A percentile compares a stretch with the other conserved stretches of the same genome.
phyloP scores from a whole-genome alignment of 176 grass and related monocot species.

The Metroxylon sagu region DNA sequence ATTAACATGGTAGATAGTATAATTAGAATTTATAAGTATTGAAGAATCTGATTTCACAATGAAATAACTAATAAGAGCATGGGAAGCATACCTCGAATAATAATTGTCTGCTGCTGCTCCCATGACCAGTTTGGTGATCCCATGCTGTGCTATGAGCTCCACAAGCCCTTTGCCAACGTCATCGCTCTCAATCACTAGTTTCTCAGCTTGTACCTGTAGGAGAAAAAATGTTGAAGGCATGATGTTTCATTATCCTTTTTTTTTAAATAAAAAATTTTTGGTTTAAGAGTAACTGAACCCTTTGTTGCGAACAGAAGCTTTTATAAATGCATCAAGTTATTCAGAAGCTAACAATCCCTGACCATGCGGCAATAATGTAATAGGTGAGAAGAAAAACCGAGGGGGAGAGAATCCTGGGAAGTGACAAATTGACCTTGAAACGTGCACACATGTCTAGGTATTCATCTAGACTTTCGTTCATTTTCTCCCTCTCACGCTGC shows the following conservation, averaged over 20 bases:
- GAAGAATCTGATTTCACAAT: neutral
- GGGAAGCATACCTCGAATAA: conserved; percentile 43
- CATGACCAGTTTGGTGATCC: conserved; percentile 51
- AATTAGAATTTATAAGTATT: too few species aligned
- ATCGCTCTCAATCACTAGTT: conserved; percentile 56
- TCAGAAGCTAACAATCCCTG: too few species aligned
- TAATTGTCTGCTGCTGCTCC: conserved; percentile 55
- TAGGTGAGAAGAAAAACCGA: too few species aligned
- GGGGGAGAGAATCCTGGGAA: too few species aligned
- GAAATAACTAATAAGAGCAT: neutral
- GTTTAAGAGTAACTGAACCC: too few species aligned
- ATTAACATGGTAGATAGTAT: too few species aligned
- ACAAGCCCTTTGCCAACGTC: conserved; percentile 52
- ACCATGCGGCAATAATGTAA: too few species aligned
- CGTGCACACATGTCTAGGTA: conserved; percentile 46
- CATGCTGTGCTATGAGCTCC: conserved; percentile 33
- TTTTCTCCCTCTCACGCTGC: conserved; percentile 42
- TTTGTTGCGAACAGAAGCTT: too few species aligned
- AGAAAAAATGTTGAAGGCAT: conserved; percentile 4
- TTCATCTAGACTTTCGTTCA: conserved; percentile 36
- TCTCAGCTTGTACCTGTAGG: conserved; percentile 46
- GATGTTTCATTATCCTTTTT: neutral
- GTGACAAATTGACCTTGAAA: conserved; percentile 35
- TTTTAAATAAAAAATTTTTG: too few species aligned
- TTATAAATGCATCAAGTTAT: too few species aligned